Evolutionary conservation across 148 eudicot species (phyloP), one percentile per base, ranked within the genome.

Genomic region (Rhododendron williamsianum): DNA sequence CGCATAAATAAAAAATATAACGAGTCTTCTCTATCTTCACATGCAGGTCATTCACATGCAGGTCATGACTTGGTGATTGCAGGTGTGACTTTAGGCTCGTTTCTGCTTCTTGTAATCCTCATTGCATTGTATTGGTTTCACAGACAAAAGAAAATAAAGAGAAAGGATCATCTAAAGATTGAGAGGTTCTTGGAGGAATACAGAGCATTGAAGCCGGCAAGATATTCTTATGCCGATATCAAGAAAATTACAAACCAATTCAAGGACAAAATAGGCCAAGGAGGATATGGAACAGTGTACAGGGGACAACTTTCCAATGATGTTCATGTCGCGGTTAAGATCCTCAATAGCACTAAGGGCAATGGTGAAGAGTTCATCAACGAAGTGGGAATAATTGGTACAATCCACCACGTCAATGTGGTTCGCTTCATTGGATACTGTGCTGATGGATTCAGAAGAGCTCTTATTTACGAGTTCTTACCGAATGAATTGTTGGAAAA

Each of bases 381-480:
- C 43, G 88, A 87, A 79, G 88, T 87, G 43, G 80, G 48, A 74
- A 74, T 35, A 18, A 74, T 74, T 35, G 78, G 78, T 4, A 74
- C 9, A 18, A 74, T 74, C 78, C 78, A 35, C 78, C 78, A 74
- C 12, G 76, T 88, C 5, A 88, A 88, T 78, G 89, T 88, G 80
- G 89, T 88, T 25, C 87, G 89, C 33, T 43, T 88, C 9, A 85
- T 88, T 7, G 89, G 89, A 11, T 88, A 76, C 11, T 88, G 89
- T 33, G 89, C 89, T 33, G 89, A 88, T 78, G 89, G 89, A n/a
- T 84, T 84, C 13, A 83, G 74, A 79, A 76, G 84, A 10, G 86
- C 89, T 18, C 69, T 87, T 3, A 84, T 88, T 1, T 88, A 88
- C 23, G 88, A 88, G 58, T 88, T 69, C 84, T 19, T 85, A 30